Evolutionary conservation across 345 rosid species (phyloP), one percentile per base, ranked within the genome.

Genomic region (Eucalyptus pumila): DNA sequence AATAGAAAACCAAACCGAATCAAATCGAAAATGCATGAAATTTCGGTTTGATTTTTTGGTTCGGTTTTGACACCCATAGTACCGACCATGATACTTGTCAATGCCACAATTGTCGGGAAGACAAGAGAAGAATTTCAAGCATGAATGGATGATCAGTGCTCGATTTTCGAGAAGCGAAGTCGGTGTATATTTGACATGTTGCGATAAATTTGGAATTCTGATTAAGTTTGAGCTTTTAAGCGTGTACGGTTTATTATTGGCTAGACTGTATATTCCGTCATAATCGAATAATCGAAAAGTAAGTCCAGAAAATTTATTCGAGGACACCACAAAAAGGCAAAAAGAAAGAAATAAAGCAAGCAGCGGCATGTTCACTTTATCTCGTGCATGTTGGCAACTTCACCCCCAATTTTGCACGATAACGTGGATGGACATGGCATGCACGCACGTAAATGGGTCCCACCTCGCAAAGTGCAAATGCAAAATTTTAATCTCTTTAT

Each of bases 1-100:
- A 50, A 50, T 0, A 6, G 2, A 15, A 50, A 50, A 3, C 2
- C 7, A 16, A 50, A 50, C 7, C 0, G 8, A 15, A 50, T 6
- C 0, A 50, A 16, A 50, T 50, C 1, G 52, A 50, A 50, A 50
- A 15, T 50, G 19, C 8, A 16, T 16, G 3, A 50, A 50, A 50
- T 50, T 50, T 50, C 1, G 4, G 0, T 50, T 50, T 16, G 54
- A 3, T 50, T 3, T 17, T 50, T 50, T 3, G 9, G 54, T 51
- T 54, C 1, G 5, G 12, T 9, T 23, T 10, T 56, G 14, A 76
- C 8, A 52, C 58, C 1, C 1, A 19, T 52, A 8, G 9, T 3
- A 21, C 27, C 24, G 6, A 11, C 27, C 83, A 21, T 19, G 15
- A 76, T 7, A 76, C 47, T 37, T 1, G 5, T 76, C 27, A 4